Evolutionary conservation across 176 grass and related monocot genomes (phyloP).

Genomic region (Oryza officinalis): DNA sequence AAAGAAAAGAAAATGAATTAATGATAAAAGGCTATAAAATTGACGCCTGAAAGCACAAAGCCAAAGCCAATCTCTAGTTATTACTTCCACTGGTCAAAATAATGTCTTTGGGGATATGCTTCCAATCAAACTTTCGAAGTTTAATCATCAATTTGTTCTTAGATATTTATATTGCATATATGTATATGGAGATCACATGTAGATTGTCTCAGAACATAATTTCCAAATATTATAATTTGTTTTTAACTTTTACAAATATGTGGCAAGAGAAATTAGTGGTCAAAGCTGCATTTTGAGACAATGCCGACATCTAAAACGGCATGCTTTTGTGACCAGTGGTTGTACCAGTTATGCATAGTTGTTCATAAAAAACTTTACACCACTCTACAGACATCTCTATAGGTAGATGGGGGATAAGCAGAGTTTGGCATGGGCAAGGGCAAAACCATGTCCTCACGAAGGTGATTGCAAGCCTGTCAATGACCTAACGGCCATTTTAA

Average conservation of each 20-base stretch:
- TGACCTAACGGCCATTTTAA: no score
- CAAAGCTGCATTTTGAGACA: not conserved
- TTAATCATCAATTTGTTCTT: no score
- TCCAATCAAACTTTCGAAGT: no score
- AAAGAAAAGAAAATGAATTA: slow-evolving; percentile 12
- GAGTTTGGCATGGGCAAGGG: not conserved
- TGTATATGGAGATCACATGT: no score
- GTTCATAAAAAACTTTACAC: not conserved
- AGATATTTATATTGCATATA: no score
- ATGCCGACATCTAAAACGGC: not conserved
- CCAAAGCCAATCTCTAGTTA: not conserved
- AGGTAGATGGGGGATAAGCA: not conserved
- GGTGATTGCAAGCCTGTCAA: no score
- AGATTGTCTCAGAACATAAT: no score
- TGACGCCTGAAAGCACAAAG: not conserved
- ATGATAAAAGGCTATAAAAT: not conserved
- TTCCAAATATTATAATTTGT: no score
- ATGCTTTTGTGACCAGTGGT: not conserved
- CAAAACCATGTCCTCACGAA: not conserved
- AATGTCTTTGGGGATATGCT: no score
- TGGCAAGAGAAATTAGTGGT: no score
- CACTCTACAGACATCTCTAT: slow-evolving; percentile 5
- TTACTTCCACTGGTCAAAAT: not conserved
- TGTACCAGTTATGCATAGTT: not conserved
- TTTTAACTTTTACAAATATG: no score